Conservation (phyloP, 176 grass and related monocot genomes). For the Oryza nivara region DNA sequence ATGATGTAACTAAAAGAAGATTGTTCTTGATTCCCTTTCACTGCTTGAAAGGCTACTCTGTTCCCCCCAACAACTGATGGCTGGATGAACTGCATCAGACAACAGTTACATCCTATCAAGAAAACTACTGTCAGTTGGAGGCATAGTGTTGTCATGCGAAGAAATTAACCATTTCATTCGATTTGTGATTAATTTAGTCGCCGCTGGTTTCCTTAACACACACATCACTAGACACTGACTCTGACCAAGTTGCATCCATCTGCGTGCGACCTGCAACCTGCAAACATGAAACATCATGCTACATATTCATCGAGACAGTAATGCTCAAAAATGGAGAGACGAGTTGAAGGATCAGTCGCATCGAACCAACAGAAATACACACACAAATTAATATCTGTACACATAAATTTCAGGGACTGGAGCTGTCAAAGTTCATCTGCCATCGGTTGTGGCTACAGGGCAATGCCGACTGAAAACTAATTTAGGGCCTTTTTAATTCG, state of each 20-base stretch:
- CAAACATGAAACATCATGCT: neutral
- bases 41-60: constrained; percentile 31
- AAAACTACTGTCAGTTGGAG: neutral
- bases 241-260: constrained; percentile 4
- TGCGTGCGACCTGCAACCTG: constrained; percentile 31
- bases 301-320: constrained; percentile 21
- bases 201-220: constrained; percentile 15
- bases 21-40: constrained; percentile 1
- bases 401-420: neutral
- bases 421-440: neutral
- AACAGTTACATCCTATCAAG: neutral
- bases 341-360: constrained; percentile 33
- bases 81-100: neutral
- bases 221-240: constrained; percentile 25
- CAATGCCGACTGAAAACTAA: too few species aligned
- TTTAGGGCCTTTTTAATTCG: too few species aligned
- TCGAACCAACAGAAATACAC: constrained; percentile 37
- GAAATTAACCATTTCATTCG: constrained; percentile 33
- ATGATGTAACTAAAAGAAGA: constrained; percentile 16
- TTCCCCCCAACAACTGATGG: constrained; percentile 40
- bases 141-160: neutral
- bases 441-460: too few species aligned
- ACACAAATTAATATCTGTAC: neutral
- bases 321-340: constrained; percentile 33
- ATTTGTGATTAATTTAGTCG: constrained; percentile 13